These are phyloP conservation scores for Lactifluus hygrophoroides DNA, from an alignment of 768 basidiomycete species.

Conservation along the genomic window DNA sequence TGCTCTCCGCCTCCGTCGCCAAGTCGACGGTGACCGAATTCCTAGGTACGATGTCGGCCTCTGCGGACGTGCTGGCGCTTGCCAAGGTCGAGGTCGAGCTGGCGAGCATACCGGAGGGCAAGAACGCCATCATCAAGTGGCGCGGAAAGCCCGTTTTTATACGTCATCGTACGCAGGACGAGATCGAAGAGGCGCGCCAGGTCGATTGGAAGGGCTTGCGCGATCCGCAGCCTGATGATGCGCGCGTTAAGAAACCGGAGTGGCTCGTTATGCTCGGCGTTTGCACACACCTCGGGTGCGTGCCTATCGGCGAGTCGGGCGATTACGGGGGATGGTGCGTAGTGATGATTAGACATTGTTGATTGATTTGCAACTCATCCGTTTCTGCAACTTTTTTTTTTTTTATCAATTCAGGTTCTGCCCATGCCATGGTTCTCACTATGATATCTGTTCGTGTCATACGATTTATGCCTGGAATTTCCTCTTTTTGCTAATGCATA, in stretches of 20 bases:
- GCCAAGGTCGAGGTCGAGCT: slow-evolving; percentile 98
- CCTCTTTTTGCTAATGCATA: slow-evolving; percentile 1
- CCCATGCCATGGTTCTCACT: slow-evolving; percentile 98
- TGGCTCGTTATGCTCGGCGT: slow-evolving; percentile 92
- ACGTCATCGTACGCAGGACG: slow-evolving; percentile 83
- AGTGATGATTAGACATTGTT: slow-evolving; percentile 18
- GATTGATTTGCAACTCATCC: background rate
- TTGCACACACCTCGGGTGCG: slow-evolving; percentile 97
- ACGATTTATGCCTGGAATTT: slow-evolving; percentile 4
- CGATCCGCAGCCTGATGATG: slow-evolving; percentile 88
- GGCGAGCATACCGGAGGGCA: slow-evolving; percentile 85
- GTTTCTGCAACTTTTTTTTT: background rate
- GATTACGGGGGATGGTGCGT: slow-evolving; percentile 96
- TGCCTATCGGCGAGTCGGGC: slow-evolving; percentile 95
- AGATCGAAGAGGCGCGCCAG: slow-evolving; percentile 87
- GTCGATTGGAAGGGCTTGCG: slow-evolving; percentile 81
- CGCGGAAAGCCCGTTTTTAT: slow-evolving; percentile 99
- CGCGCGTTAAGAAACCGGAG: slow-evolving; percentile 86
- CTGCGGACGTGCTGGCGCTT: slow-evolving; percentile 94
- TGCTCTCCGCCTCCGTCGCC: slow-evolving; percentile 89
- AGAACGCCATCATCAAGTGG: slow-evolving; percentile 98
- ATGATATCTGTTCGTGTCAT: slow-evolving; percentile 74
- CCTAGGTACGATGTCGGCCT: slow-evolving; percentile 92
- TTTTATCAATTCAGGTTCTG: slow-evolving; percentile 63
- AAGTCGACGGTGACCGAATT: slow-evolving; percentile 93